Evolutionary conservation across 108 stramenopile genomes (phyloP), one percentile per base, ranked within the genome.

Genomic region (Schizochytrium sp.): DNA sequence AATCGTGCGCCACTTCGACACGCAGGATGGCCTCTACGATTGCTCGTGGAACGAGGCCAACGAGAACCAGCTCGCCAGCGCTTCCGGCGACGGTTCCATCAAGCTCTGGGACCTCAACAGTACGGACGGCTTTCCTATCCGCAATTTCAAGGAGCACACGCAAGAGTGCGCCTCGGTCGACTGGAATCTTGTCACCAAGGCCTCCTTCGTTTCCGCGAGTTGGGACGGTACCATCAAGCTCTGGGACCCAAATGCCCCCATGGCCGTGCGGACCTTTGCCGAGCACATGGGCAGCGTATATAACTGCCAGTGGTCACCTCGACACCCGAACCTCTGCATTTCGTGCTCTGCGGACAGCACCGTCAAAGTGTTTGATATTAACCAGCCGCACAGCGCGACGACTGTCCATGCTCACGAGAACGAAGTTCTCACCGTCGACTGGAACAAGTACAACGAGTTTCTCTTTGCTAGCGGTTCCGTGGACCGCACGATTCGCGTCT

Each of bases 171-270:
- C 91, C 41, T 91, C 91, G 14, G 91, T 92, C 47, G 91, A 92
- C 90, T 92, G 91, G 91, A 92, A 92, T 89, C 89, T 91, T 72
- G 91, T 92, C 21, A 72, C 89, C 0, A 92, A 92, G 28, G 83
- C 23, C 87, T 44, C 43, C 16, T 92, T 92, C 58, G 89, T 90
- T 34, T 91, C 91, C 5, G 23, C 91, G 6, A 91, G 91, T 14
- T 92, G 91, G 91, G 91, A 92, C 53, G 91, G 91, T 53, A 91
- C 83, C 87, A 91, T 92, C 34, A 90, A 60, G 5, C 58, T 91
- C 4, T 92, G 91, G 91, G 59, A 87, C 41, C 91, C 91, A 0
- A 34, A 57, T 14, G 18, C 83, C 14, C 89, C 87, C 12, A 87
- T 28, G 16, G 91, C 91, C 23, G 19, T 90, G 21, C 87, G 83